A percentile compares a stretch with the other conserved stretches of the same genome.
Evolutionary conservation across 106 monocot species (phyloP).

Genomic region (Dioscorea alata): DNA sequence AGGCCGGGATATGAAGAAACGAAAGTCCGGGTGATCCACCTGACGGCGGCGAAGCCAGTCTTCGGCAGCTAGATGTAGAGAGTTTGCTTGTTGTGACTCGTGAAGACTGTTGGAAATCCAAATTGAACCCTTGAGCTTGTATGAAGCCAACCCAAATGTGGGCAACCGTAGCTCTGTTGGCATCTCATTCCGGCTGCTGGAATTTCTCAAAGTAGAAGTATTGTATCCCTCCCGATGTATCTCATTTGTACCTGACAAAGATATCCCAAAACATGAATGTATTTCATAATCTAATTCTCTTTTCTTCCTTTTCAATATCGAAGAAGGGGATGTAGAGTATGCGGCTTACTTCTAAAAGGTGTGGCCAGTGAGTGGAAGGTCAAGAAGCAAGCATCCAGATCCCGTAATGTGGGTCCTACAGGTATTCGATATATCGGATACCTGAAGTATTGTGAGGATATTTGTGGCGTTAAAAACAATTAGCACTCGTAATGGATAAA

Average conservation of each 20-base stretch:
- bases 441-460: slow-evolving; percentile 30
- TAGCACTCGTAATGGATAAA: not conserved
- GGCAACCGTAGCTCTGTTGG: slow-evolving; percentile 46
- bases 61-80: too few species aligned
- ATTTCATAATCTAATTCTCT: too few species aligned
- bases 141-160: slow-evolving; percentile 79
- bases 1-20: too few species aligned
- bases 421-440: slow-evolving; percentile 99
- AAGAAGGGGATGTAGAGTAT: too few species aligned
- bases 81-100: too few species aligned
- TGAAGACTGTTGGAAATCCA: slow-evolving; percentile 26
- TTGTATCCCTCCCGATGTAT: slow-evolving; percentile 9
- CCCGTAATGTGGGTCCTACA: slow-evolving; percentile 72
- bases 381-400: slow-evolving; percentile 90
- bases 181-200: slow-evolving; percentile 1
- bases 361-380: slow-evolving; percentile 69
- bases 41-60: too few species aligned
- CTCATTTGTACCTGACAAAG: slow-evolving; percentile 26
- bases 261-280: not conserved
- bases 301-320: too few species aligned
- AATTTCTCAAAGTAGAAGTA: slow-evolving; percentile 4
- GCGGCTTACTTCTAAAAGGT: slow-evolving; percentile 33
- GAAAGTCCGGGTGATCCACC: too few species aligned
- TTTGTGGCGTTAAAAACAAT: not conserved
- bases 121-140: slow-evolving; percentile 73